Conservation (phyloP, 805 yeast species). For the Metschnikowia drakensbergensis region DNA sequence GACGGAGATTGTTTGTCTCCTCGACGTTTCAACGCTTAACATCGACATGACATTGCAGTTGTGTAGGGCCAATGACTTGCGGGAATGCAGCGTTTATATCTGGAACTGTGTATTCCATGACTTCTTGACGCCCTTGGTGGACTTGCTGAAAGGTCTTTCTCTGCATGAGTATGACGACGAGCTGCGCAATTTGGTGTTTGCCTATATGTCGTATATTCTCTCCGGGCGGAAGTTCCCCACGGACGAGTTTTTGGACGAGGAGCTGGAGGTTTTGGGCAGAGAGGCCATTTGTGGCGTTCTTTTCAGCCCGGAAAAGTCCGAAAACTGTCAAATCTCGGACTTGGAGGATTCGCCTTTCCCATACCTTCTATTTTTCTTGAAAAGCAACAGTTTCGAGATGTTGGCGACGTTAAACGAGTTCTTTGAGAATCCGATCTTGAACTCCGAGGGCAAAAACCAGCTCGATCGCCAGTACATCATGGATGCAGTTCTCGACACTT, state of each 20-base stretch:
- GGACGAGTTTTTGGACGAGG: conserved; percentile 43
- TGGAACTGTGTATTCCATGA: conserved; percentile 72
- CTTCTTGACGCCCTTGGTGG: conserved; percentile 65
- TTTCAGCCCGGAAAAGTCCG: conserved; percentile 37
- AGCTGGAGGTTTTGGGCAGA: conserved; percentile 12
- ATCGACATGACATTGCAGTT: conserved; percentile 68
- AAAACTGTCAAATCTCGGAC: background rate
- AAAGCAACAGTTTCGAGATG: conserved; percentile 53
- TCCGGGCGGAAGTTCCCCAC: conserved; percentile 84
- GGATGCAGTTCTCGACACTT: conserved; percentile 63
- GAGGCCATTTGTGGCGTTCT: conserved; percentile 12
- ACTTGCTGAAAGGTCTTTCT: conserved; percentile 35
- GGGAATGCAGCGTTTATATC: conserved; percentile 63
- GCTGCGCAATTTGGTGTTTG: conserved; percentile 30
- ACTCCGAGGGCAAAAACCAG: conserved; percentile 49
- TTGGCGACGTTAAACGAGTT: conserved; percentile 72
- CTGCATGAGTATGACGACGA: conserved; percentile 2
- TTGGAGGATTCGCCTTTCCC: conserved; percentile 46
- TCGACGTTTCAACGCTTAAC: conserved; percentile 68
- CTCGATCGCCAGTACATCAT: conserved; percentile 74
- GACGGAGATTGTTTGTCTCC: conserved; percentile 63
- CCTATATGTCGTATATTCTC: conserved; percentile 63
- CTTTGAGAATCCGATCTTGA: conserved; percentile 73
- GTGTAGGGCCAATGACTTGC: conserved; percentile 52
- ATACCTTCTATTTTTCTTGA: conserved; percentile 56